Percentiles rank a stretch among this genome's conserved stretches.
phyloP scores from a whole-genome alignment of 495 filamentous ascomycete genomes.

The Cetradonia linearis region DNA sequence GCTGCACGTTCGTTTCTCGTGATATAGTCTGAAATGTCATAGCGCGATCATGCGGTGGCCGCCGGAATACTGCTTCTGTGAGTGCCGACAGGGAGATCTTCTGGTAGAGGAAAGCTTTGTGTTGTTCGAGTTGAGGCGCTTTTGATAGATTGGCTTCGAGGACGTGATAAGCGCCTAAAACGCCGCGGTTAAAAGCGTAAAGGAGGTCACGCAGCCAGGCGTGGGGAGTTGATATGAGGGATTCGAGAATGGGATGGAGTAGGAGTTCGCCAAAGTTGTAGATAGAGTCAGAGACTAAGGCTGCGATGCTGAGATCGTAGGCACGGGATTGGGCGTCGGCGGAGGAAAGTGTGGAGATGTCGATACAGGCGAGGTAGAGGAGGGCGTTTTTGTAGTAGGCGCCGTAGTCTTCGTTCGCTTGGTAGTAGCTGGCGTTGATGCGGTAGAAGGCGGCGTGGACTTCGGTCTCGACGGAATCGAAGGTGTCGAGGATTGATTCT shows the following conservation, averaged over 20 bases:
- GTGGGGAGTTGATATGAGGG: constrained; percentile 54
- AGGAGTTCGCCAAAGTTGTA: constrained; percentile 99
- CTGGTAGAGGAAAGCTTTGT: constrained; percentile 77
- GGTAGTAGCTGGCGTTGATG: constrained; percentile 89
- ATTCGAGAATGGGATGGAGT: constrained; percentile 89
- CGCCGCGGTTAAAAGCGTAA: constrained; percentile 95
- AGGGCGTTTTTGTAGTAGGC: constrained; percentile 95
- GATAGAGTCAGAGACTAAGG: constrained; percentile 84
- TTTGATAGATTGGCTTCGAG: constrained; percentile 66
- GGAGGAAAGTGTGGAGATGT: constrained; percentile 59
- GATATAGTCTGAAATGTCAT: constrained; percentile 84
- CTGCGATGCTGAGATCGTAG: constrained; percentile 86
- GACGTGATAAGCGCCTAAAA: constrained; percentile 75
- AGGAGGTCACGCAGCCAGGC: constrained; percentile 87
- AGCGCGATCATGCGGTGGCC: constrained; percentile 87
- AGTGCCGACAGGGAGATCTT: constrained; percentile 95
- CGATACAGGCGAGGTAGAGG: constrained; percentile 95
- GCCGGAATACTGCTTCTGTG: constrained; percentile 91
- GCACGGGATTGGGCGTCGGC: constrained; percentile 69
- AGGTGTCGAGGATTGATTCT: constrained; percentile 77
- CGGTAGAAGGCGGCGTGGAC: constrained; percentile 97
- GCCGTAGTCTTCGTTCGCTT: constrained; percentile 82
- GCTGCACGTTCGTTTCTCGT: constrained; percentile 81
- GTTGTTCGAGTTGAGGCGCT: constrained; percentile 66
- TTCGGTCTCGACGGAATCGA: constrained; percentile 90